Evolutionary conservation across 306 rosid genomes (phyloP).

Genomic region (Cyamopsis tetragonoloba): DNA sequence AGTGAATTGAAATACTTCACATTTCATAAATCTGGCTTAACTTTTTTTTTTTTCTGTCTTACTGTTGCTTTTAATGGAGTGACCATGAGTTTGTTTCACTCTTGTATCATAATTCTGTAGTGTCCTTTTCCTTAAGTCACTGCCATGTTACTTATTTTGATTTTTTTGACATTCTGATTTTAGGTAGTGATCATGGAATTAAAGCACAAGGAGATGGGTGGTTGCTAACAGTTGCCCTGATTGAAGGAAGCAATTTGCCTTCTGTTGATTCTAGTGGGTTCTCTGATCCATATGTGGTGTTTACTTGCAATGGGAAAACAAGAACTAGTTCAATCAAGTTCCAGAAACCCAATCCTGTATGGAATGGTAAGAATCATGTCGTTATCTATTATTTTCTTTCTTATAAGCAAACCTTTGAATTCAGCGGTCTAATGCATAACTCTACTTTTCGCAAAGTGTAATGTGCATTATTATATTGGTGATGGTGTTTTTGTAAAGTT

Average conservation of each 20-base stretch:
- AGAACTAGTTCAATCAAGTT: conserved; percentile 97
- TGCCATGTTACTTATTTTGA: conserved; percentile 13
- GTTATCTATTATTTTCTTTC: conserved; percentile 17
- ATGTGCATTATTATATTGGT: neutral
- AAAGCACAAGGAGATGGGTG: conserved; percentile 99
- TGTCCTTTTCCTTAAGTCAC: conserved; percentile 10
- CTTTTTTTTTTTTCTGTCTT: conserved; percentile 7
- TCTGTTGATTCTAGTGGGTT: conserved; percentile 78
- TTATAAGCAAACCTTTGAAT: neutral
- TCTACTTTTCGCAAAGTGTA: neutral
- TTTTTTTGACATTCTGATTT: conserved; percentile 13
- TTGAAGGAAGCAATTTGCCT: conserved; percentile 86
- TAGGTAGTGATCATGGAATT: conserved; percentile 96
- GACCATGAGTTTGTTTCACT: neutral
- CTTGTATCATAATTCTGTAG: neutral
- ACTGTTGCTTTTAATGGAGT: conserved; percentile 12
- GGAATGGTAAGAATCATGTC: conserved; percentile 67
- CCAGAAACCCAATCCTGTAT: conserved; percentile 78
- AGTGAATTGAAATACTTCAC: neutral
- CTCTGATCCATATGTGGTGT: conserved; percentile 95
- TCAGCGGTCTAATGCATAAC: neutral
- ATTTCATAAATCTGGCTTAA: neutral
- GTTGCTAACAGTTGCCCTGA: conserved; percentile 92
- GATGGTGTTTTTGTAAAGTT: conserved; percentile 13
- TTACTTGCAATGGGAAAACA: conserved; percentile 90